Evolutionary conservation across 1,139 yeast genomes (phyloP), one percentile per base, ranked within the genome.

Genomic region (Scheffersomyces segobiensis): DNA sequence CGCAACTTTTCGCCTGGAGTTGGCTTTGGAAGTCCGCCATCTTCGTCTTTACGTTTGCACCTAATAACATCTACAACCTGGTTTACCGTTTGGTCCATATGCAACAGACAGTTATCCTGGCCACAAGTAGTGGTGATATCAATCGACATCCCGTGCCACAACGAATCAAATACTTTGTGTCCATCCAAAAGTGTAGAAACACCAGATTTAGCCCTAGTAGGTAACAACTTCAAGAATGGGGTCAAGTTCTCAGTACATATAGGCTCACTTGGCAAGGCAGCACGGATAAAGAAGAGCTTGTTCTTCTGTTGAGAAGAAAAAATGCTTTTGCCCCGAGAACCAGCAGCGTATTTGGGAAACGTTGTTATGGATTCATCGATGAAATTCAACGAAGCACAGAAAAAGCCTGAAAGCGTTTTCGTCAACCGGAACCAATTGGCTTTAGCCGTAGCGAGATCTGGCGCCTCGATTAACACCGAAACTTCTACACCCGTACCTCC

Each of bases 401-500:
- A 95, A 66, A 93, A 81, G 1, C 99, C 99, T 1, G 97, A 90
- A 57, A 96, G 78, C 1, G 89, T 84, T 66, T 91, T 89, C 12
- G 91, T 87, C 51, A 96, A 77, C 55, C 80, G 78, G 60, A 77
- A 80, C 99, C 99, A 96, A 55, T 84, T 79, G 4, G 74, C 65
- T 61, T 82, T 81, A 1, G 96, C 96, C 5, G 79, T 83, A 1
- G 76, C 79, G 52, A 82, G 74, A 42, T 80, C 68, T 0, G 73
- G 75, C 0, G 96, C 95, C 67, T 89, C 96, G 24, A 95, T 83
- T 53, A 87, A 81, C 0, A 98, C 96, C 91, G 96, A 91, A 12
- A 95, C 70, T 71, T 96, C 99, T 12, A 95, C 97, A 46, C 99
- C 99, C 3, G 96, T 90, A 1, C 99, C 99, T 22, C 99, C 99